phyloP scores from a whole-genome alignment of 148 eudicot species.

The Tetragonia tetragonoides region DNA sequence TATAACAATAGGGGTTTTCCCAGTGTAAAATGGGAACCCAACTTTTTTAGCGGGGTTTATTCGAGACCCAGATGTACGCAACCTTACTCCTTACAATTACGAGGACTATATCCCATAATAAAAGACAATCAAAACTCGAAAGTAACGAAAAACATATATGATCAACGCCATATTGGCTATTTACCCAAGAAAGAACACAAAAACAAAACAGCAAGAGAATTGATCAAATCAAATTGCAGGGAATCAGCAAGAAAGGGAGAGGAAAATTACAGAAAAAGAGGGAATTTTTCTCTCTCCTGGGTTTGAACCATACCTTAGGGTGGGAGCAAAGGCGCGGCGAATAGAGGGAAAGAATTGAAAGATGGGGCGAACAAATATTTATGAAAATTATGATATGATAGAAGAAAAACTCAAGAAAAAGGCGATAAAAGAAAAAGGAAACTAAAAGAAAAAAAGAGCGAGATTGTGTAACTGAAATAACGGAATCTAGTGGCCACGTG shows the following conservation, averaged over 20 bases:
- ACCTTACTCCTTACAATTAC: too few species aligned
- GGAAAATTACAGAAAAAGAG: background rate
- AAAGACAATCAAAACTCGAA: background rate
- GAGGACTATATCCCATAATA: too few species aligned
- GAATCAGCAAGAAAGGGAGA: background rate
- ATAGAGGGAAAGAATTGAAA: background rate
- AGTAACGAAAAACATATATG: background rate
- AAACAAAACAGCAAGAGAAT: background rate
- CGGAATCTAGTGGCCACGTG: constrained; percentile 19
- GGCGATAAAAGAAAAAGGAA: background rate
- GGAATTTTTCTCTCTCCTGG: background rate
- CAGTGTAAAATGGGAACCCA: too few species aligned
- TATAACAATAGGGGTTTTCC: too few species aligned
- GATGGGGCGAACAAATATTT: too few species aligned
- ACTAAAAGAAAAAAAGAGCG: background rate
- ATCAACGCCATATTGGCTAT: background rate
- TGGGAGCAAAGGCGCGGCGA: background rate
- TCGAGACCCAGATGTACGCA: too few species aligned
- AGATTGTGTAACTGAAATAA: constrained; percentile 28
- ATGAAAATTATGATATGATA: too few species aligned
- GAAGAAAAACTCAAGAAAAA: too few species aligned
- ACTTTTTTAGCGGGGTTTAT: too few species aligned
- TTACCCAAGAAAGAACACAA: background rate
- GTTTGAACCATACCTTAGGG: background rate
- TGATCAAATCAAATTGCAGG: background rate